Base-by-base conservation (phyloP, 331 rosid genomes). In the Pyrus hybrid region DNA sequence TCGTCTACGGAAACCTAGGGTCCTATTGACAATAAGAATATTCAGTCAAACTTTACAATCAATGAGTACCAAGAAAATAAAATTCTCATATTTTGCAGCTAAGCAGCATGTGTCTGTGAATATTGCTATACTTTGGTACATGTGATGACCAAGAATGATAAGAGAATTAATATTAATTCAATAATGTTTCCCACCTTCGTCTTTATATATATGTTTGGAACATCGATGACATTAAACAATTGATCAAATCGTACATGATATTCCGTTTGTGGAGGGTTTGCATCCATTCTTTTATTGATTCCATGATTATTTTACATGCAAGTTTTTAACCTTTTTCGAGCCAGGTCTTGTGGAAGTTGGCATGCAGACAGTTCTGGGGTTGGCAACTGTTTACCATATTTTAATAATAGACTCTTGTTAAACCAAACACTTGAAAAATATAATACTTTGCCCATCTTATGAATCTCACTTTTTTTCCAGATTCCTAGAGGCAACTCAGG, bases 21-120 rank as follows among this genome's bases (percentile, higher is more conserved):
- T 18, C 29, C 8, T 20, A 69, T 75, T 65, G 83, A 70, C 67
- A 54, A 53, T 17, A 53, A 56, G 69, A 78, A 82, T 70, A 64
- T 63, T 11, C 22, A 51, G 75, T 75, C 81, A 61, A 49, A 60
- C 72, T 26, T 17, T 47, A 12, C 23, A 60, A 83, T 71, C 65
- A 72, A 54, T 28, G 20, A 49, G 53, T 54, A 57, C 21, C 45
- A 16, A 23, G 75, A 60, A 71, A 14, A 53, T 63, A 62, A 60
- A 56, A 53, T 60, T 56, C 21, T 22, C 20, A 17, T 26, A 6
- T 30, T 51, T 28, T 62, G 35, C 67, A 26, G 35, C n/a, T 6
- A 25, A 58, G 76, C 49, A 64, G 3, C 57, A 41, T 25, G 30
- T 60, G 64, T 23, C 2, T 1, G 25, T 62, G n/a, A 62, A 62